Percentiles rank a stretch among this genome's conserved stretches.
These are phyloP conservation scores for Moricandia moricandioides DNA, from an alignment of 345 rosid species.

Conservation along the genomic window DNA sequence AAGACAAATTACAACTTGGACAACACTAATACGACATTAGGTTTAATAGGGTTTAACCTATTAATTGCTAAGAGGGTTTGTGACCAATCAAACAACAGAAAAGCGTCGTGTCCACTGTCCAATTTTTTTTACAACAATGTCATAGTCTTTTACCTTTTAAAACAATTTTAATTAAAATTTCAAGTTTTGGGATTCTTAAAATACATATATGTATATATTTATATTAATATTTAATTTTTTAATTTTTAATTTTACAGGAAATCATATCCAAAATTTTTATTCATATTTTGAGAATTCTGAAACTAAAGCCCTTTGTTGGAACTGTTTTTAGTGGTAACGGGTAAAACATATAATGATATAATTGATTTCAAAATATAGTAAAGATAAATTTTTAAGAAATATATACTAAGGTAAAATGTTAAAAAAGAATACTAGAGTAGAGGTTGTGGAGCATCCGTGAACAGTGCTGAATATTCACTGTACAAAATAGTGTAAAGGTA, in stretches of 20 bases:
- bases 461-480: constrained; percentile 3
- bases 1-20: not conserved
- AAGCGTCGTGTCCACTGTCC: not conserved
- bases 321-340: constrained; percentile 11
- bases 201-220: no score
- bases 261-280: no score
- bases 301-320: no score
- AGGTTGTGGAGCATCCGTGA: constrained; percentile 11
- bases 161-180: no score
- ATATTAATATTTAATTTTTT: no score
- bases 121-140: constrained; percentile 1
- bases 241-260: no score
- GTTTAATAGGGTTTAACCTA: no score
- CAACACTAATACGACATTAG: not conserved
- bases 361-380: not conserved
- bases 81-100: not conserved
- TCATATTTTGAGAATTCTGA: no score
- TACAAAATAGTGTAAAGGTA: not conserved
- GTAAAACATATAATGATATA: constrained; percentile 4
- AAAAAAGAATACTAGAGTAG: not conserved
- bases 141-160: not conserved
- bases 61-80: not conserved
- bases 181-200: no score
- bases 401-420: not conserved
- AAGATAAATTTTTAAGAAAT: no score